Conservation (phyloP, 345 rosid species). For the Acer campestre region DNA sequence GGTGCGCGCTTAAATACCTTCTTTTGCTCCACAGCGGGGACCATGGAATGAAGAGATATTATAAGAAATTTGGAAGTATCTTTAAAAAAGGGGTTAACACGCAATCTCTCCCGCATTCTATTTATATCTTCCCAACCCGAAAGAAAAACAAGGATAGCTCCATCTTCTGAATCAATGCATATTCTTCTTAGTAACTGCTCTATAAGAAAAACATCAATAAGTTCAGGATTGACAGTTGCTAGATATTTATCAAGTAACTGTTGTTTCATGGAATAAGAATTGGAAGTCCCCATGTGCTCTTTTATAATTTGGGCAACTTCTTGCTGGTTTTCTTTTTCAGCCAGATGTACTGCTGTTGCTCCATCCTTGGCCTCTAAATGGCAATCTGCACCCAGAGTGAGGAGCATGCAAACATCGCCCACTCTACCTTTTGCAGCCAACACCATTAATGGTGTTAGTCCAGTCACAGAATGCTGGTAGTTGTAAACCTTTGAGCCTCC, state of each 20-base stretch:
- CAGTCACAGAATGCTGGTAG: constrained; percentile 72
- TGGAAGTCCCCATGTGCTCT: constrained; percentile 45
- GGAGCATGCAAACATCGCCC: constrained; percentile 81
- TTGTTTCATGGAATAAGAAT: constrained; percentile 43
- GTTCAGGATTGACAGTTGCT: constrained; percentile 58
- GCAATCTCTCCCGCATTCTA: constrained; percentile 60
- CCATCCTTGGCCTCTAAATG: constrained; percentile 59
- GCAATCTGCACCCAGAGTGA: constrained; percentile 75
- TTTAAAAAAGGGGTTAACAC: constrained; percentile 53
- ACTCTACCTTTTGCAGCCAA: constrained; percentile 88
- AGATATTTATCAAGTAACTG: constrained; percentile 70
- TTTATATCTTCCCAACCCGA: constrained; percentile 99
- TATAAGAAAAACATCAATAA: constrained; percentile 73
- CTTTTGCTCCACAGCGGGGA: constrained; percentile 84
- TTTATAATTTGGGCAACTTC: constrained; percentile 70
- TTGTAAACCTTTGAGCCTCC: constrained; percentile 56
- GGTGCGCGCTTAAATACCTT: constrained; percentile 76
- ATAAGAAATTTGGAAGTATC: constrained; percentile 63
- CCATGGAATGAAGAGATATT: constrained; percentile 90
- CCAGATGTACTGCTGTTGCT: constrained; percentile 64
- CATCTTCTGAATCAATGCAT: constrained; percentile 69
- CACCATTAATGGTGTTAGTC: constrained; percentile 84
- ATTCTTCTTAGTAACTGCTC: constrained; percentile 71
- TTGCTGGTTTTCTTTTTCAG: constrained; percentile 62
- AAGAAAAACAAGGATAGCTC: constrained; percentile 93